These are phyloP conservation scores for Ceratobasidium papillatum DNA, from an alignment of 1,284 basidiomycete genomes.

Conservation along the genomic window DNA sequence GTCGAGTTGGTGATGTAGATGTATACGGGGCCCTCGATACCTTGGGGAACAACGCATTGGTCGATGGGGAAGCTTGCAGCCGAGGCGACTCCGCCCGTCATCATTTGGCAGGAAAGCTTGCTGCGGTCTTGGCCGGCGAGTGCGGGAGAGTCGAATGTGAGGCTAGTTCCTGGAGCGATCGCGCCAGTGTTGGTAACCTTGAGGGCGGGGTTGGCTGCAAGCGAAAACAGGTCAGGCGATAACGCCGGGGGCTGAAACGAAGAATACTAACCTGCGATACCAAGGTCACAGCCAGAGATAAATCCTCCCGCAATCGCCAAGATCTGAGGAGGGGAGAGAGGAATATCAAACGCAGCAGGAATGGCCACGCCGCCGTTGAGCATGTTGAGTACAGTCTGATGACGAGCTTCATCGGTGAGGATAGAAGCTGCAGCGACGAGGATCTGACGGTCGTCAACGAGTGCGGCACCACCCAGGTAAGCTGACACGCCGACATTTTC, in stretches of 20 bases:
- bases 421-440: constrained; percentile 78
- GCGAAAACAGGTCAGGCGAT: constrained; percentile 21
- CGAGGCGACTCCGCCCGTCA: constrained; percentile 67
- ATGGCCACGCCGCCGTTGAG: constrained; percentile 68
- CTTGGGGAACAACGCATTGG: constrained; percentile 68
- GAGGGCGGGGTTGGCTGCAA: constrained; percentile 67
- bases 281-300: constrained; percentile 74
- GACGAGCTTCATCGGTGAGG: constrained; percentile 82
- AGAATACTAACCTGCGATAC: constrained; percentile 60
- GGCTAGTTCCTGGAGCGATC: constrained; percentile 63
- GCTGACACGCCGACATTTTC: constrained; percentile 77
- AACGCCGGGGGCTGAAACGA: constrained; percentile 11
- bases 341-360: constrained; percentile 75
- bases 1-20: constrained; percentile 72
- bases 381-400: constrained; percentile 79
- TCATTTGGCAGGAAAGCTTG: constrained; percentile 78
- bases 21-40: constrained; percentile 74
- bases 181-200: constrained; percentile 69
- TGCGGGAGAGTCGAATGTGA: constrained; percentile 68
- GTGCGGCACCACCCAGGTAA: constrained; percentile 78
- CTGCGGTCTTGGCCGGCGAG: constrained; percentile 61
- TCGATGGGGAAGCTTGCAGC: constrained; percentile 67
- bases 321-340: constrained; percentile 72
- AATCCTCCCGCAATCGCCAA: constrained; percentile 77
- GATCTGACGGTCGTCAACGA: constrained; percentile 69